Evolutionary conservation across 2,329 filamentous ascomycete genomes (phyloP).

Genomic region (Thelonectria blattea): DNA sequence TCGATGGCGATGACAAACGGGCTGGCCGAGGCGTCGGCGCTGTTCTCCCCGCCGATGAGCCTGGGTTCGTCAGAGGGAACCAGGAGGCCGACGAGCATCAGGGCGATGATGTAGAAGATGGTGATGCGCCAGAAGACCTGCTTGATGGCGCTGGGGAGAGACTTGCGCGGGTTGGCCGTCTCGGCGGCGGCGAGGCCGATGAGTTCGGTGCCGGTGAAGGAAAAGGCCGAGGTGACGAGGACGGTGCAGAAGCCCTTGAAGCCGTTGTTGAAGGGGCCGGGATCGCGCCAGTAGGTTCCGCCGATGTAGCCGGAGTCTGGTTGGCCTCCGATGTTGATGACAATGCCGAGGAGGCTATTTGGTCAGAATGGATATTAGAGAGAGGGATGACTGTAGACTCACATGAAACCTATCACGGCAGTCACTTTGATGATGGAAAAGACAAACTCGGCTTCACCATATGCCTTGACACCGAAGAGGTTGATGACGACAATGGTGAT

Average conservation of each 20-base stretch:
- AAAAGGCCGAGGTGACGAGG: constrained; percentile 77
- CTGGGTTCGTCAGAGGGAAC: constrained; percentile 74
- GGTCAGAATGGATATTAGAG: not conserved
- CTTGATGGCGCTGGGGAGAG: constrained; percentile 84
- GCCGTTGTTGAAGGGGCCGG: constrained; percentile 82
- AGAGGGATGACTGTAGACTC: constrained; percentile 47
- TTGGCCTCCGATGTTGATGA: constrained; percentile 83
- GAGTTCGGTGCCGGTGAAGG: constrained; percentile 77
- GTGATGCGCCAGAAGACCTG: constrained; percentile 95
- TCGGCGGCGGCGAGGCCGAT: constrained; percentile 80
- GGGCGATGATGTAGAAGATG: constrained; percentile 87
- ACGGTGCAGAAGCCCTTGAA: constrained; percentile 82
- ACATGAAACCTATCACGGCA: constrained; percentile 89
- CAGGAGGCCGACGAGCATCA: constrained; percentile 80
- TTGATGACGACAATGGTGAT: constrained; percentile 80
- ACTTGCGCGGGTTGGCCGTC: constrained; percentile 77
- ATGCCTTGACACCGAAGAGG: constrained; percentile 84
- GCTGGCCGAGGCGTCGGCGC: constrained; percentile 74
- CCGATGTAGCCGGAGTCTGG: constrained; percentile 79
- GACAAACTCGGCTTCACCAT: constrained; percentile 87
- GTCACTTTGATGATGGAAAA: constrained; percentile 87
- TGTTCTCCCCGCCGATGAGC: constrained; percentile 62
- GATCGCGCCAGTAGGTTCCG: constrained; percentile 75
- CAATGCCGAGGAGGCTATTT: constrained; percentile 76
- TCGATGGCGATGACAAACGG: constrained; percentile 94